Conservation (phyloP, 2,329 filamentous ascomycete species). For the Scedosporium aurantiacum region DNA sequence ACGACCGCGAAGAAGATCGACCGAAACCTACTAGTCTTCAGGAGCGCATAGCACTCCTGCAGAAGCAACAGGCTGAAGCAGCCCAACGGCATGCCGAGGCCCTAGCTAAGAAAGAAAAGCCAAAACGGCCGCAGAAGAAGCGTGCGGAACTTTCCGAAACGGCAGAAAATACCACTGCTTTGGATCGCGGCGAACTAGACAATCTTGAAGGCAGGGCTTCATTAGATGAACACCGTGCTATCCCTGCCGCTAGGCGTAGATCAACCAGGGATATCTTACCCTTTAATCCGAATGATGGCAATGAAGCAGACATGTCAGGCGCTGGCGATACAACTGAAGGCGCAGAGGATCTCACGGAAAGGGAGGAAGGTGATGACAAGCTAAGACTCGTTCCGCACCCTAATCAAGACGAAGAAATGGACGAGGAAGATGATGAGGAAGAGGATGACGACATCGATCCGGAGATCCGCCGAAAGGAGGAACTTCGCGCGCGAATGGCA, state of each 20-base stretch:
- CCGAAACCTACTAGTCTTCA: slow-evolving; percentile 91
- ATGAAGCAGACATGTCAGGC: slow-evolving; percentile 55
- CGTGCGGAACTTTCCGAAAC: slow-evolving; percentile 36
- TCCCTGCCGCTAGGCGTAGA: slow-evolving; percentile 34
- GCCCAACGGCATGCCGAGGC: slow-evolving; percentile 72
- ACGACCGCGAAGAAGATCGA: slow-evolving; percentile 55
- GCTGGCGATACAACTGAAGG: slow-evolving; percentile 54
- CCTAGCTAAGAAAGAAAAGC: slow-evolving; percentile 73
- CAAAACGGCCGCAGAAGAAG: slow-evolving; percentile 65
- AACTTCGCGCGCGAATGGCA: slow-evolving; percentile 88
- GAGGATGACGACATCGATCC: slow-evolving; percentile 81
- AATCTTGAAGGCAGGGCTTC: slow-evolving; percentile 39
- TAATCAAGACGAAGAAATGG: slow-evolving; percentile 26
- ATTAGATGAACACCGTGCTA: slow-evolving; percentile 31
- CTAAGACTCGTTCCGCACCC: slow-evolving; percentile 12
- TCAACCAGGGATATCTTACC: slow-evolving; percentile 33
- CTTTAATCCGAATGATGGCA: slow-evolving; percentile 42
- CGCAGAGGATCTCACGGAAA: slow-evolving; percentile 52
- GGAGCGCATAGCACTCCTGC: slow-evolving; percentile 85
- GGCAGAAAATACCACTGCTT: slow-evolving; percentile 17
- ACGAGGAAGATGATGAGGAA: slow-evolving; percentile 54
- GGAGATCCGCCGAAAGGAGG: slow-evolving; percentile 73
- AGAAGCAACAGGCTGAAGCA: slow-evolving; percentile 88
- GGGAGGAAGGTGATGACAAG: slow-evolving; percentile 62
- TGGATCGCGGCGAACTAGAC: slow-evolving; percentile 36